Evolutionary conservation across 129 eudicot genomes (phyloP), one percentile per base, ranked within the genome.

Genomic region (Scalesia atractyloides): DNA sequence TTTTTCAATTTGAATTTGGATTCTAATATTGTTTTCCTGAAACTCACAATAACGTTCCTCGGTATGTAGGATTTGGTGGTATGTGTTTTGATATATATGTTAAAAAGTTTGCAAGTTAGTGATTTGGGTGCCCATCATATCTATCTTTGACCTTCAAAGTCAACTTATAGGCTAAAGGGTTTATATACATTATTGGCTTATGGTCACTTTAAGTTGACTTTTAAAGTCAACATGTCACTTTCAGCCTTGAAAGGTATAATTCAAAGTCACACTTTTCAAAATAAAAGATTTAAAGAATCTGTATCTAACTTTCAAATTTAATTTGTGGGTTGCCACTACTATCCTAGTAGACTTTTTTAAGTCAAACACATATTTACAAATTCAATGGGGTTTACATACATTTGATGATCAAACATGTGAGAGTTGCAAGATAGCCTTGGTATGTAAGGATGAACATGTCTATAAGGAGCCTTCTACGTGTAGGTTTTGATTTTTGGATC

Each of bases 391-490:
- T 67, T 56, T 44, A 67, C 63, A 30, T 67, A 48, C 17, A 58
- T 60, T 61, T 69, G 70, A 76, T 60, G 64, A 69, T 59, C 46
- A 60, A 49, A 36, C 63, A 77, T n/a, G 75, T 49, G 70, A 47
- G 70, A 37, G 69, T 16, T 3, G 33, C 75, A 77, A 69, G 70
- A 50, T 77, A 18, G 51, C 70, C 6, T 48, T 61, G 47, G 69
- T 77, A 69, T 77, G 81, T 50, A 77, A 69, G 48, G 70, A 69
- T 48, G 81, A 77, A 60, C 56, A 77, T 48, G 22, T 48, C 33
- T 69, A 69, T n/a, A 77, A 77, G 70, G 56, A 64, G 0, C 76
- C 70, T 22, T 33, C 58, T 43, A 4, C 68, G 2, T 77, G 81
- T 58, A n/a, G n/a, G n/a, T n/a, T n/a, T n/a, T n/a, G n/a, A n/a